These are phyloP conservation scores for Tetraselmis striata DNA, from an alignment of 139 green algal genomes.

Conservation along the genomic window DNA sequence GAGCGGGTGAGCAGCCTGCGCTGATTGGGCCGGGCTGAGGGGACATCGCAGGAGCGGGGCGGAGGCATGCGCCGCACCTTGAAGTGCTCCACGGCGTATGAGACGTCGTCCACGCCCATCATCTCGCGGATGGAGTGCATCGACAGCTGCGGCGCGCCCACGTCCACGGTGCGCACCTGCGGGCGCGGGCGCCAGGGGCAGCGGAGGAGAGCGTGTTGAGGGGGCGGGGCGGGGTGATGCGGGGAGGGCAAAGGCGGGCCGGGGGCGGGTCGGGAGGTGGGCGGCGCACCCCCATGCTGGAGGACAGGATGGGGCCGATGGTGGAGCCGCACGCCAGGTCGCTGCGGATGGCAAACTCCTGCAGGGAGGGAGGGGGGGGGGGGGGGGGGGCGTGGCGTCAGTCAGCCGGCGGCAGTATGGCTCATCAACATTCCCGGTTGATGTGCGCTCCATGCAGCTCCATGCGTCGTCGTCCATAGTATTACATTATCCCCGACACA, in stretches of 20 bases:
- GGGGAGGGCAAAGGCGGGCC: no score
- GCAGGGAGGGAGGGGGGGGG: slow-evolving; percentile 1
- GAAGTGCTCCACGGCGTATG: slow-evolving; percentile 61
- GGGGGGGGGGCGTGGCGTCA: no score
- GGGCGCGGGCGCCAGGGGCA: slow-evolving; percentile 27
- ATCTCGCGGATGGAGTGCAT: slow-evolving; percentile 92
- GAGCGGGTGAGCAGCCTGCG: background rate
- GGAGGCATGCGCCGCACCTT: no score
- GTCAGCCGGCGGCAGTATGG: no score
- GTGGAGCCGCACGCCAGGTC: slow-evolving; percentile 97
- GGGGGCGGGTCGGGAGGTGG: background rate
- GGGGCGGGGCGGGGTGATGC: background rate
- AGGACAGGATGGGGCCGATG: slow-evolving; percentile 92
- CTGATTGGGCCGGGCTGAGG: background rate
- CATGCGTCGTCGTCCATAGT: no score
- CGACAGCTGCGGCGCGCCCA: slow-evolving; percentile 68
- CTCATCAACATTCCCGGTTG: no score
- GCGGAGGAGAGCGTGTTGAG: no score
- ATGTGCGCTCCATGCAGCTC: no score
- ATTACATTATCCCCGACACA: no score
- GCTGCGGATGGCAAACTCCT: slow-evolving; percentile 82
- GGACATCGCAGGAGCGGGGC: slow-evolving; percentile 65
- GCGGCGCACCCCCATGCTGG: slow-evolving; percentile 13
- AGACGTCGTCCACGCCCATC: slow-evolving; percentile 60
- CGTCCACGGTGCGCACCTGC: slow-evolving; percentile 86